Base-by-base conservation (phyloP, 805 yeast species). In the Zygosaccharomyces kombuchaensis region DNA sequence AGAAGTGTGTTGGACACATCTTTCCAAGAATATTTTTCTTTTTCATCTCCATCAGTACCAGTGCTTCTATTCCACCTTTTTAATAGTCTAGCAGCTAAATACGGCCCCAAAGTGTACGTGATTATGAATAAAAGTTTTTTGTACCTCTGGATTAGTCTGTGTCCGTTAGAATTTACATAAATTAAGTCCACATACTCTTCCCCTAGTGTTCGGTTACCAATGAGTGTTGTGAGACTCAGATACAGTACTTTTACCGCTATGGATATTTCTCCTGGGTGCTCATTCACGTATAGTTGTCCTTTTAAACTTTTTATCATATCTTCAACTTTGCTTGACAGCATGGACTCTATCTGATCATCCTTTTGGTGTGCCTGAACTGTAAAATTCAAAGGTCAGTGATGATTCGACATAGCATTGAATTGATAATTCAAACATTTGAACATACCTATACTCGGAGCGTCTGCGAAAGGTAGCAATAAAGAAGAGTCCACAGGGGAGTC, bases 161-260 rank as follows among this genome's bases (percentile, higher is more conserved):
- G 71, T 0, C 88, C 87, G 29, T 64, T 62, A 41, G 77, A 67
- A 32, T 68, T 70, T 6, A 84, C 87, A 58, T 85, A 84, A 6
- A 80, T 65, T 44, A 87, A 67, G 63, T 91, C 96, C 10, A 89
- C 89, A 65, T 91, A 91, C 66, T 91, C 97, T 61, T 91, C 98
- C 1, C 99, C 99, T 22, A 93, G 67, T 0, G 98, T 91, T 44
- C 91, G 73, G 1, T 86, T 77, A 0, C 91, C 91, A 4, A 78
- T 47, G 10, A 84, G 66, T 0, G 96, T 90, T 0, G 97, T 91
- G 17, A 87, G 66, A 2, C 75, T 63, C n/a, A 87, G 69, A 59
- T 91, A 91, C 0, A 82, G 36, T 1, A 82, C 62, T 43, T 81
- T 81, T 8, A 84, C 77, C 2, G 71, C 60, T 0, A 79, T 73